A percentile compares a stretch with the other conserved stretches of the same genome.
These are phyloP conservation scores for Hypoxylon cercidicola DNA, from an alignment of 495 filamentous ascomycete species.

Conservation along the genomic window DNA sequence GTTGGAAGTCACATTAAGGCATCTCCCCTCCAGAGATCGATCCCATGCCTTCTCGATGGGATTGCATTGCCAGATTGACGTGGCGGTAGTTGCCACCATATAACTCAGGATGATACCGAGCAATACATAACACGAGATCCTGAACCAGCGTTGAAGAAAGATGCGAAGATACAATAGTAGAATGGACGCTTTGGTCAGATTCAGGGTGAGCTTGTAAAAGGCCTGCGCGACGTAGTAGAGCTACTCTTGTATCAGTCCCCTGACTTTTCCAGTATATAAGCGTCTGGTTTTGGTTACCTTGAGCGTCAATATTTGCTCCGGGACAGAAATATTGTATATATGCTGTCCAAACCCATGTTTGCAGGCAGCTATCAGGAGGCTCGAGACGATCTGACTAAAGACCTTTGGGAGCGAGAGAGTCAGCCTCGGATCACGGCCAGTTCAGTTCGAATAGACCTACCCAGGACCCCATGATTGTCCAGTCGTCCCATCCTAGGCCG, in stretches of 20 bases:
- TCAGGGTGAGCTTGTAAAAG: conserved; percentile 48
- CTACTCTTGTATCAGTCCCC: conserved; percentile 20
- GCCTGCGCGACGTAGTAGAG: conserved; percentile 46
- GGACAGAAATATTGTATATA: conserved; percentile 37
- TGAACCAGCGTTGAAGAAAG: conserved; percentile 48
- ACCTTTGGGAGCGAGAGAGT: conserved; percentile 31
- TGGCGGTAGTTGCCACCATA: conserved; percentile 41
- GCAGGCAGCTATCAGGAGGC: conserved; percentile 48
- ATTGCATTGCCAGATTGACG: conserved; percentile 61
- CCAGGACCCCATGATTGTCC: conserved; percentile 46
- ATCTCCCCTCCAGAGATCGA: conserved; percentile 57
- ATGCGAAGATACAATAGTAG: conserved; percentile 51
- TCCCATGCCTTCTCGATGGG: conserved; percentile 66
- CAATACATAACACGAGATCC: conserved; percentile 36
- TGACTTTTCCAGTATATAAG: not conserved
- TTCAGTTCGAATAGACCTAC: conserved; percentile 29
- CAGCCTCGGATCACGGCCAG: not conserved
- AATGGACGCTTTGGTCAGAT: conserved; percentile 49
- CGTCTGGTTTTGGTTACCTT: conserved; percentile 39
- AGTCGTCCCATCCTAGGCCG: conserved; percentile 51
- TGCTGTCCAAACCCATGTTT: conserved; percentile 52
- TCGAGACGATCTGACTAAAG: conserved; percentile 43
- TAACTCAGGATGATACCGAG: conserved; percentile 39
- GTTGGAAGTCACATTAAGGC: conserved; percentile 56
- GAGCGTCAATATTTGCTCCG: conserved; percentile 42